Evolutionary conservation across 1,139 yeast species (phyloP), one percentile per base, ranked within the genome.

Genomic region (Pichia sp.): DNA sequence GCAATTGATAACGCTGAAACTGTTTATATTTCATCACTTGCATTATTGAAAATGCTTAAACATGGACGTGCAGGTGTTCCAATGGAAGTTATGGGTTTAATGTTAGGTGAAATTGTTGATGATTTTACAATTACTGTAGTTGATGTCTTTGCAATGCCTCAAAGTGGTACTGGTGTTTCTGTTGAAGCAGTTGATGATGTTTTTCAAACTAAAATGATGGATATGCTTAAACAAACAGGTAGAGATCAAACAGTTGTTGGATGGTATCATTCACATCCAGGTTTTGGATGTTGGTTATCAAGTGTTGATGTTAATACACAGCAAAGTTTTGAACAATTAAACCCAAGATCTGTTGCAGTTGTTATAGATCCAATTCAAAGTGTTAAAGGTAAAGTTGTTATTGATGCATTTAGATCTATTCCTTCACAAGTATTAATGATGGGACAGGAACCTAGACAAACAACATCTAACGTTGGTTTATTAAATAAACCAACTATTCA

Each of bases 1-100:
- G 85, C 87, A 40, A 87, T 90, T 51, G 98, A 92, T 68, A 90
- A 92, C 61, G 85, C 96, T 35, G 98, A 92, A 70, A 90, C 97
- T 1, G 97, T 92, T 8, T 89, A 92, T 69, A 89, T 94, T 52
- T 92, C 98, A 36, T 89, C 97, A 37, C 76, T 94, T 60, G 99
- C 99, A 2, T 73, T 94, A 51, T 75, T 94, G 55, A 94, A 94
- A 69, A 92, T 92, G 98, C 79, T 92, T 64, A 92, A 90, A 68
- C 98, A 92, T 65, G 97, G 98, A 42, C 78, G 97, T 63, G 97
- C 98, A 1, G 99, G 99, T 64, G 98, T 94, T 48, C 99, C 99
- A 25, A 94, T 94, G 99, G 99, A 94, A 72, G 99, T 94, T 45
- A 94, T 94, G 99, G 99, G 99, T 3, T 76, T 94, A 57, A 94